Percentiles rank a stretch among this genome's conserved stretches.
phyloP scores from a whole-genome alignment of 2,329 filamentous ascomycete genomes.

The Xylogone sp. region DNA sequence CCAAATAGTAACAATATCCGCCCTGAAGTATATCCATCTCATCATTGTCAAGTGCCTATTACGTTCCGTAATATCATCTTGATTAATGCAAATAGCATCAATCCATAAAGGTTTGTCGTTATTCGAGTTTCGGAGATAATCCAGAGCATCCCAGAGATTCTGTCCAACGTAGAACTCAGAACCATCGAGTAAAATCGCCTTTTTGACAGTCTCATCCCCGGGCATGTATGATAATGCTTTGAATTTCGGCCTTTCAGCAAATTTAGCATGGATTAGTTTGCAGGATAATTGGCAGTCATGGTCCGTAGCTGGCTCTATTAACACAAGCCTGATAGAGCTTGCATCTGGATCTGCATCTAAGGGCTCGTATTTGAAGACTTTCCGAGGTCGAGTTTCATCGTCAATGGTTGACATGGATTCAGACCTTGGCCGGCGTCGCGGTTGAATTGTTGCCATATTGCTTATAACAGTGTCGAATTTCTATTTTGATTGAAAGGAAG shows the following conservation, averaged over 20 bases:
- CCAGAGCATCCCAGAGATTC: constrained; percentile 7
- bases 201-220: constrained; percentile 10
- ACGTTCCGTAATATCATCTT: constrained; percentile 6
- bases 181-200: constrained; percentile 16
- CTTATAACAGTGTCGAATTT: too few relatives aligned
- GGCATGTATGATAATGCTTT: constrained; percentile 25
- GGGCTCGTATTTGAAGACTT: too few relatives aligned
- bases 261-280: too few relatives aligned
- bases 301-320: too few relatives aligned
- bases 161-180: constrained; percentile 4
- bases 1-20: constrained; percentile 9
- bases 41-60: constrained; percentile 11
- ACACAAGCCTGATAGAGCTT: too few relatives aligned
- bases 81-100: constrained; percentile 13
- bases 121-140: constrained; percentile 3
- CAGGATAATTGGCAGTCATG: too few relatives aligned
- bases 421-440: too few relatives aligned
- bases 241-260: constrained; percentile 16
- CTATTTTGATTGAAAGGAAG: too few relatives aligned
- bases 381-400: too few relatives aligned
- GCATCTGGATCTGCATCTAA: too few relatives aligned
- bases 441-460: too few relatives aligned
- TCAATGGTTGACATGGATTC: too few relatives aligned
- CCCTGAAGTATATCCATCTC: constrained; percentile 7
- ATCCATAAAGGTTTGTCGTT: constrained; percentile 5